Evolutionary conservation across 23 red algal species (phyloP).

Genomic region (Pyropia yezoensis): DNA sequence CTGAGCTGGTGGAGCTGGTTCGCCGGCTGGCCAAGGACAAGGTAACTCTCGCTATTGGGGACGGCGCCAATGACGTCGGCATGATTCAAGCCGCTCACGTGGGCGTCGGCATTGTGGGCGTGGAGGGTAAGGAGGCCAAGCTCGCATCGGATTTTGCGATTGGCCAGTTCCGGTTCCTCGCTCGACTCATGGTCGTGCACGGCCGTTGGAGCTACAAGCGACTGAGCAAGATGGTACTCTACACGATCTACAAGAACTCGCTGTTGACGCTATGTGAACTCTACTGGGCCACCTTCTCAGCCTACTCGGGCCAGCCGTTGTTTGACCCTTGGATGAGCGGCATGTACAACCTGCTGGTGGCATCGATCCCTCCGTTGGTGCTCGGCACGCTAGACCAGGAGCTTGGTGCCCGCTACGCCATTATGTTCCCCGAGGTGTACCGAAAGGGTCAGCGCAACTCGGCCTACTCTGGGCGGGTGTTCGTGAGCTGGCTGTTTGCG

Average conservation of each 20-base stretch:
- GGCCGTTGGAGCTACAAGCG: slow-evolving; percentile 60
- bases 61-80: slow-evolving; percentile 60
- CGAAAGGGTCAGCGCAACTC: slow-evolving; percentile 16
- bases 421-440: slow-evolving; percentile 34
- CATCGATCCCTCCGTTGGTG: slow-evolving; percentile 26
- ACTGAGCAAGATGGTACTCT: slow-evolving; percentile 24
- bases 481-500: slow-evolving; percentile 14
- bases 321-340: slow-evolving; percentile 32
- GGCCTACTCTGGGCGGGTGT: not conserved
- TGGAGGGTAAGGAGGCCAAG: slow-evolving; percentile 35
- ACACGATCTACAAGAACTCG: slow-evolving; percentile 41
- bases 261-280: slow-evolving; percentile 17
- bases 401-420: slow-evolving; percentile 8
- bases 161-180: slow-evolving; percentile 45
- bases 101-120: slow-evolving; percentile 43
- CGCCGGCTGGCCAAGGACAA: slow-evolving; percentile 4
- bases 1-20: slow-evolving; percentile 29
- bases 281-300: slow-evolving; percentile 18
- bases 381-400: slow-evolving; percentile 46
- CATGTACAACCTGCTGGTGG: slow-evolving; percentile 51
- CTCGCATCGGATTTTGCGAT: slow-evolving; percentile 40
- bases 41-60: slow-evolving; percentile 30
- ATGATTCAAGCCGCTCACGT: slow-evolving; percentile 65
- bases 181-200: slow-evolving; percentile 34
- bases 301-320: slow-evolving; percentile 30